Evolutionary conservation across 1,139 yeast species (phyloP).

Genomic region (Candida sanyaensis): DNA sequence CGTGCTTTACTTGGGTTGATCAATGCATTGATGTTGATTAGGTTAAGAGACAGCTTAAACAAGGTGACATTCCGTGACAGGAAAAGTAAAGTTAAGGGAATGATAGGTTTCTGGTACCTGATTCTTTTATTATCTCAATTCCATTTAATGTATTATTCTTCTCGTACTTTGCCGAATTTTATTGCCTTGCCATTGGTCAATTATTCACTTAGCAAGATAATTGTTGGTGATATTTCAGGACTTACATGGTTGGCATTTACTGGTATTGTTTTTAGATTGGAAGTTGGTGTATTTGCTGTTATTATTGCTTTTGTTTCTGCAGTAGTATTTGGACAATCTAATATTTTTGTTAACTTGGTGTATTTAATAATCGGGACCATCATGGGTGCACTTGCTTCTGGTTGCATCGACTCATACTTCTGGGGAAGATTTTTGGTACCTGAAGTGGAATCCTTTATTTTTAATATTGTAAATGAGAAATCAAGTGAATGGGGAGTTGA

Average conservation of each 20-base stretch:
- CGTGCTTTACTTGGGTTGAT: constrained; percentile 56
- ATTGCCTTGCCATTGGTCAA: constrained; percentile 77
- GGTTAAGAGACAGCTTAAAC: constrained; percentile 27
- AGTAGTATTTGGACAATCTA: constrained; percentile 46
- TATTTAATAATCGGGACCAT: constrained; percentile 49
- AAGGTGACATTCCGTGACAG: constrained; percentile 26
- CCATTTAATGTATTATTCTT: constrained; percentile 73
- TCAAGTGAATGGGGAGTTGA: constrained; percentile 83
- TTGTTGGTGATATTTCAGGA: constrained; percentile 56
- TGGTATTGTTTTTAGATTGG: constrained; percentile 72
- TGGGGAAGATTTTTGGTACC: constrained; percentile 69
- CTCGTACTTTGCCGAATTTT: constrained; percentile 86
- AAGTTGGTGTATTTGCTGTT: constrained; percentile 60
- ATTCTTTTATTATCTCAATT: constrained; percentile 67
- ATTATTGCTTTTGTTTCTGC: constrained; percentile 46
- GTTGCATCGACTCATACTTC: constrained; percentile 69
- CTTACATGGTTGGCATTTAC: constrained; percentile 61
- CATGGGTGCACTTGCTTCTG: constrained; percentile 53
- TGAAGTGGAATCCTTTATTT: constrained; percentile 70
- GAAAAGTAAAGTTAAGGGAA: constrained; percentile 21
- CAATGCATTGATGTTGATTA: constrained; percentile 37
- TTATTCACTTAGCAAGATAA: constrained; percentile 50
- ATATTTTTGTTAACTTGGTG: constrained; percentile 31
- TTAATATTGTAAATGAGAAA: constrained; percentile 73
- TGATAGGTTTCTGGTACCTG: constrained; percentile 58